A percentile compares a stretch with the other conserved stretches of the same genome.
Conservation (phyloP, 2,329 filamentous ascomycete genomes). For the Talaromyces sp. region DNA sequence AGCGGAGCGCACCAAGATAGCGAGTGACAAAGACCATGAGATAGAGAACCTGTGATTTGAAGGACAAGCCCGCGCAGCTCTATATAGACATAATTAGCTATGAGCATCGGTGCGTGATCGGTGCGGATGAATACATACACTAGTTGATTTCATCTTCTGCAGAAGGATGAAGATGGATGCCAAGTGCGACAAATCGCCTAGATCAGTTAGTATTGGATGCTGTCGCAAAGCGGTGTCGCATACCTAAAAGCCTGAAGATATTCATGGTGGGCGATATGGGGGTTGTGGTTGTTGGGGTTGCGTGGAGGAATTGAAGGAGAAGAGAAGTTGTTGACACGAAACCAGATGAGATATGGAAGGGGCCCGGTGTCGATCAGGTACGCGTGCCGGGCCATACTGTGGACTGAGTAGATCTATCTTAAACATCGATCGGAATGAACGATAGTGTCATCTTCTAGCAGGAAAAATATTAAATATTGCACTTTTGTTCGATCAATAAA, state of each 20-base stretch:
- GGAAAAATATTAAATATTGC: too few relatives aligned
- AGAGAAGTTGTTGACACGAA: conserved; percentile 46
- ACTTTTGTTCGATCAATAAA: too few relatives aligned
- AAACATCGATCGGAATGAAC: too few relatives aligned
- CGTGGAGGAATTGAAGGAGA: conserved; percentile 1
- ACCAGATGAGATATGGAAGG: conserved; percentile 29
- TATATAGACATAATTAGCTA: conserved; percentile 41
- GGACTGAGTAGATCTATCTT: background rate
- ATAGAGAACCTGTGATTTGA: conserved; percentile 97
- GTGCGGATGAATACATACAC: conserved; percentile 61
- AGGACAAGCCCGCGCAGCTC: conserved; percentile 97
- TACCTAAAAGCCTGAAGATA: conserved; percentile 70
- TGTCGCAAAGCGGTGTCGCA: background rate
- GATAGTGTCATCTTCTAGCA: too few relatives aligned
- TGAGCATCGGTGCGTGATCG: background rate
- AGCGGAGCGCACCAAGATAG: conserved; percentile 69
- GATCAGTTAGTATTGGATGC: conserved; percentile 17
- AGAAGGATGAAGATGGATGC: conserved; percentile 91
- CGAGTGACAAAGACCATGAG: conserved; percentile 90
- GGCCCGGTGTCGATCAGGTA: conserved; percentile 25
- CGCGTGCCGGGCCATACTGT: conserved; percentile 15
- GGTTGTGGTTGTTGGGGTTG: conserved; percentile 19
- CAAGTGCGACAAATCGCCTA: conserved; percentile 94
- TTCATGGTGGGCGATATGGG: conserved; percentile 57
- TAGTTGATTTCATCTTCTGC: conserved; percentile 93